Base-by-base conservation (phyloP, 108 stramenopile genomes). In the Phaeodactylum tricornutum region DNA sequence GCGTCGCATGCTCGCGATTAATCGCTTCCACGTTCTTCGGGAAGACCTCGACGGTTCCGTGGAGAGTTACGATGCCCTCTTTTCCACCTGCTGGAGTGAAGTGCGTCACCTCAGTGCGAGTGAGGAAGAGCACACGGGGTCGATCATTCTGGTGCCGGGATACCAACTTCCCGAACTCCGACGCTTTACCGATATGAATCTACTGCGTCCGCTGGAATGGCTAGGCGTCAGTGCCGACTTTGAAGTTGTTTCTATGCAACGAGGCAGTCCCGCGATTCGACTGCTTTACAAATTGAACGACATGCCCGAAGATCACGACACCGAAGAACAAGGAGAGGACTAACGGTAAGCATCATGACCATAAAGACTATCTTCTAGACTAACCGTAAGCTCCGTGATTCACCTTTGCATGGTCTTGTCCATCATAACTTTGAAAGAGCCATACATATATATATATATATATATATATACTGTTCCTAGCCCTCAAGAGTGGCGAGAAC, bases 1-100 rank as follows among this genome's bases (percentile, higher is more conserved):
- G 0, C 28, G 79, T 31, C 57, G 83, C 15, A 66, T 77, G 43
- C 58, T 85, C 48, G 77, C 68, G 9, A 58, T 80, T 23, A 44
- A 63, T 4, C 52, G 83, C 30, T 85, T 80, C 61, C 83, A 85
- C 46, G 83, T 81, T 0, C 43, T 74, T 9, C 51, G 54, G 24
- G 57, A 40, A 6, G 29, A 38, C 20, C 16, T 20, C 9, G 42
- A 41, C 74, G n/a, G n/a, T n/a, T n/a, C n/a, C n/a, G n/a, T n/a
- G 56, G 71, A 77, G 26, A 40, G 27, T 20, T 48, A 29, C 20
- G 55, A 58, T 26, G 41, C 54, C 20, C 36, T 85, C 16, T 85
- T 85, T 47, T 26, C 53, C 7, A 69, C 61, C 6, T 81, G 79
- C 48, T 85, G 84, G 84, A 72, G 62, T 26, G 84, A 85, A 65